Base-by-base conservation (phyloP, 2,329 filamentous ascomycete species). In the Sporothrix variecibatus region DNA sequence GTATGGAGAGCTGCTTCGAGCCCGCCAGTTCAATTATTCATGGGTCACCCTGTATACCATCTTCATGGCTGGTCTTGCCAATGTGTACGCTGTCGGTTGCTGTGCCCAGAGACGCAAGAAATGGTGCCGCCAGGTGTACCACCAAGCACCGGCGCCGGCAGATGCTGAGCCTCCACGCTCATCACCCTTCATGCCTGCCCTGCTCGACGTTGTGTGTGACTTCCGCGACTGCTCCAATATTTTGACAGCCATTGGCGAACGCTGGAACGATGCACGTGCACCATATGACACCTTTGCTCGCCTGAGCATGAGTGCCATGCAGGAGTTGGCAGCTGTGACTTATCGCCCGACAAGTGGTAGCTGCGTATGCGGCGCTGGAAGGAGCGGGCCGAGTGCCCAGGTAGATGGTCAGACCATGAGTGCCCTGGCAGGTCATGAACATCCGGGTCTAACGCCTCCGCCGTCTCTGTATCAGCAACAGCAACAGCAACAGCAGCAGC, bases 21-120 rank as follows among this genome's bases (percentile, higher is more conserved):
- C 72, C 26, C 75, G 77, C 2, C 72, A 72, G 15, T 74, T 78
- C 51, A 76, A 77, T 60, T 77, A 77, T 72, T 78, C 77, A 7
- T 78, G 77, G 77, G 74, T 78, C 15, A 75, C 74, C 17, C 56
- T 78, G 38, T 76, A 78, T 49, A 73, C 73, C n/a, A 75, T 78
- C 15, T 76, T 78, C 73, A 77, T 76, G 43, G 77, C 77, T 3
- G 77, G 77, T 3, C 71, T 78, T 3, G 69, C 76, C 49, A 76
- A 75, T 28, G 62, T 76, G 15, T 78, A 78, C 65, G 64, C 64
- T 49, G 72, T 78, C 15, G 77, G 77, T 2, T 75, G 62, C 51
- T 78, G 69, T 64, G 72, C 72, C 65, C 71, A 72, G 58, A 15
- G 58, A 23, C 58, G 60, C 3, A 72, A 51, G n/a, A 43, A 60